phyloP scores from a whole-genome alignment of 73 alveolate genomes.

The Vitrella brassicaformis region DNA sequence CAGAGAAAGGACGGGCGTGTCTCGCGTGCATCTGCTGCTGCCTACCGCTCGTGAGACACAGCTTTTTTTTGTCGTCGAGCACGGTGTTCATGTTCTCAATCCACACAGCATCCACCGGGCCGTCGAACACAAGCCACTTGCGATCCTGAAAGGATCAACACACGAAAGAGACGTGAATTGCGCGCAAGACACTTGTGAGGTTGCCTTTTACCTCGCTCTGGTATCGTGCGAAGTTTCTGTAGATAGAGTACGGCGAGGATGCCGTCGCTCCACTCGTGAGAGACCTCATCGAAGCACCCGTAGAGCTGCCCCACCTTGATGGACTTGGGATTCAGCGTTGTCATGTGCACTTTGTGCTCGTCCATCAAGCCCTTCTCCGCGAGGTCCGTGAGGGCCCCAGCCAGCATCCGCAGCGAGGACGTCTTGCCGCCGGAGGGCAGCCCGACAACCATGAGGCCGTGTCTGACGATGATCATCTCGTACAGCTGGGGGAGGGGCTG shows the following conservation, averaged over 20 bases:
- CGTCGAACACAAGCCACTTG: conserved; percentile 95
- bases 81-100: conserved; percentile 97
- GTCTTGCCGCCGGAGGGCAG: conserved; percentile 81
- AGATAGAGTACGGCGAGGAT: conserved; percentile 78
- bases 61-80: conserved; percentile 81
- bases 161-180: not conserved
- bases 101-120: conserved; percentile 99
- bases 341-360: conserved; percentile 35
- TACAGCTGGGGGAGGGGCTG: conserved; percentile 67
- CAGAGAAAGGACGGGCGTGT: not conserved
- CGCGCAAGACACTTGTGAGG: no score
- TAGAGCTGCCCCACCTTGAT: conserved; percentile 38
- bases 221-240: conserved; percentile 74
- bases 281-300: conserved; percentile 89
- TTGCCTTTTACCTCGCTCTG: conserved; percentile 30
- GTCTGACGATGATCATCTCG: conserved; percentile 95
- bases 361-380: conserved; percentile 64
- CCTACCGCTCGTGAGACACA: conserved; percentile 70
- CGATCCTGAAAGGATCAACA: conserved; percentile 45
- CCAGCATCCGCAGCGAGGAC: conserved; percentile 53
- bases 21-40: not conserved
- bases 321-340: not conserved
- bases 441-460: conserved; percentile 95
- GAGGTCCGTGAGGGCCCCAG: conserved; percentile 63
- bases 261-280: conserved; percentile 98